A percentile compares a stretch with the other conserved stretches of the same genome.
These are phyloP conservation scores for Theileria parva DNA, from an alignment of 169 alveolate species.

Conservation along the genomic window DNA sequence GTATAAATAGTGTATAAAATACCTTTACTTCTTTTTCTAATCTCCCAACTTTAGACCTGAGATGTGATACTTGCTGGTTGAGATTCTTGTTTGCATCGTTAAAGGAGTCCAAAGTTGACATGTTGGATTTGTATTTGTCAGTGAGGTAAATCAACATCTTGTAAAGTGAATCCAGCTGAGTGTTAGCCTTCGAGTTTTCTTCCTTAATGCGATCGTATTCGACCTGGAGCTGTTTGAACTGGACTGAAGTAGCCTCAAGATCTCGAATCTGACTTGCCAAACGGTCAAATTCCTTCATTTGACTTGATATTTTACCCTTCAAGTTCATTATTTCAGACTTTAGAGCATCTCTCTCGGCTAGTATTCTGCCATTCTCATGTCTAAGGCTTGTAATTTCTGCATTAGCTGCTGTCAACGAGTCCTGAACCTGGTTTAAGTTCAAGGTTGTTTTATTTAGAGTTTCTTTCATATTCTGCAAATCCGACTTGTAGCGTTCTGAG, in stretches of 20 bases:
- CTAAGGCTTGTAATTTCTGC: background rate
- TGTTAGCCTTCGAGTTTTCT: constrained; percentile 37
- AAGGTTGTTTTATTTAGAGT: background rate
- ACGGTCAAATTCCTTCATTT: constrained; percentile 25
- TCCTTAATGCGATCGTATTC: constrained; percentile 31
- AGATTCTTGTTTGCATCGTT: constrained; percentile 4
- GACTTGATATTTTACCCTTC: background rate
- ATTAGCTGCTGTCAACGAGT: background rate
- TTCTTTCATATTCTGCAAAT: constrained; percentile 14
- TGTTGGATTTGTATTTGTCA: constrained; percentile 19
- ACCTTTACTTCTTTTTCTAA: constrained; percentile 7
- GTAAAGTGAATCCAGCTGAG: constrained; percentile 43
- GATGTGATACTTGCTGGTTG: constrained; percentile 17
- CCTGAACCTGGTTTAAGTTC: constrained; percentile 1
- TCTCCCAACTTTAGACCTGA: background rate
- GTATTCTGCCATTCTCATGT: background rate
- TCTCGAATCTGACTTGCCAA: constrained; percentile 41
- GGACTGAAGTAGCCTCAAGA: constrained; percentile 16
- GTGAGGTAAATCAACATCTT: constrained; percentile 53
- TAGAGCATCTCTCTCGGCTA: background rate
- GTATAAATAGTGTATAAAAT: too few species aligned
- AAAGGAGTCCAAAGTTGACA: background rate
- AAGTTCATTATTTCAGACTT: background rate
- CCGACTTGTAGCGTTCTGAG: constrained; percentile 6
- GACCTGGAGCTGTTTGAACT: constrained; percentile 18